A percentile compares a stretch with the other conserved stretches of the same genome.
These are phyloP conservation scores for cucumber (Cucumis sativus) DNA, from an alignment of 306 rosid species.

Conservation along the genomic window DNA sequence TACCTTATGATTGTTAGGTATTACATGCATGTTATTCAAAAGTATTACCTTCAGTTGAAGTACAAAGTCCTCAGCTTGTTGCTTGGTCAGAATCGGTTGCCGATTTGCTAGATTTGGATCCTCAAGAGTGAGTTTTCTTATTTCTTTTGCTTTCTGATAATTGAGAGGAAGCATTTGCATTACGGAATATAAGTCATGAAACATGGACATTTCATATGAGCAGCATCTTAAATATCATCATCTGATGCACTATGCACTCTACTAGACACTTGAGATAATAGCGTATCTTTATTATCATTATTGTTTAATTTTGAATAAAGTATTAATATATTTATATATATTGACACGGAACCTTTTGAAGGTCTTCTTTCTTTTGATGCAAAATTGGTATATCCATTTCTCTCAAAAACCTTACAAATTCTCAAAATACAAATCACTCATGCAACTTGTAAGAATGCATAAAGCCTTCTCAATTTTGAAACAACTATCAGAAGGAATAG, in stretches of 20 bases:
- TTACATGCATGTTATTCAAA: slow-evolving; percentile 79
- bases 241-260: not conserved
- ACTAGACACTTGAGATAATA: not conserved
- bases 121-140: slow-evolving; percentile 47
- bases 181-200: not conserved
- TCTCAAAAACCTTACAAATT: not conserved
- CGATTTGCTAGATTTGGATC: slow-evolving; percentile 67
- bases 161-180: not conserved
- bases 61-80: slow-evolving; percentile 81
- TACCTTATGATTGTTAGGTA: slow-evolving; percentile 33
- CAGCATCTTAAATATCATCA: not conserved
- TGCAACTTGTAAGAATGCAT: not conserved
- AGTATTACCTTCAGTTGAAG: slow-evolving; percentile 59
- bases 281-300: not conserved
- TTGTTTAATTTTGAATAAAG: not conserved
- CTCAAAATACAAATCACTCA: not conserved
- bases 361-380: not conserved
- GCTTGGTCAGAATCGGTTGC: slow-evolving; percentile 72
- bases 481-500: not conserved
- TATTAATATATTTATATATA: not conserved
- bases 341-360: not conserved
- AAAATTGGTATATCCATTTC: not conserved
- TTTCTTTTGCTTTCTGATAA: not conserved
- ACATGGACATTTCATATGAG: not conserved
- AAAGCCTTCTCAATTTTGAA: not conserved